Evolutionary conservation across 108 stramenopile species (phyloP), one percentile per base, ranked within the genome.

Genomic region (Skeletonema tropicum): DNA sequence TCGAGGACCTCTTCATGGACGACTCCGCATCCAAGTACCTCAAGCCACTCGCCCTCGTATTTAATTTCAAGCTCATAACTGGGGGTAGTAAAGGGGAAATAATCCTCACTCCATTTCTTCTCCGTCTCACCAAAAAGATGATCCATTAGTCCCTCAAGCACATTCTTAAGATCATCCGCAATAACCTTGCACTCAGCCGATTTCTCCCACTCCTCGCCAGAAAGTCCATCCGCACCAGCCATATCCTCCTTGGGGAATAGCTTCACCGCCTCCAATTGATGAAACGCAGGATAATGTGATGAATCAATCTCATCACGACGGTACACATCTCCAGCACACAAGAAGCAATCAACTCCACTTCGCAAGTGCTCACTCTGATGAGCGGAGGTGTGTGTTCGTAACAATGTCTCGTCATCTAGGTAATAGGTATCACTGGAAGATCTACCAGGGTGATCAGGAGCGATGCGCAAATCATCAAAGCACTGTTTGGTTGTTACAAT

Each of bases 11-110:
- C 84, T 19, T 89, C 81, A 61, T 98, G 92, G 8, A 98, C 84
- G 71, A 98, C 94, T 8, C 98, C 98, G 57, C 97, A 97, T 32
- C 98, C 98, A 57, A 98, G 83, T 2, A 98, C 97, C 81, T 98
- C 98, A 57, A 98, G 69, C 98, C 98, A 98, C 69, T 95, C 86
- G 2, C 92, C 98, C 26, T 96, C 75, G 80, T 90, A 97, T 52
- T 85, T 86, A 14, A 98, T 91, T 65, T 98, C 98, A 38, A 98
- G 87, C 85, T 98, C 98, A 65, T 90, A 88, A 60, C 93, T 94
- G 9, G 97, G 97, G 31, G 95, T 86, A 1, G 98, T 98, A 74
- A 98, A 98, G 11, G 98, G 98, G 68, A 98, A 98, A 87, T 96
- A 98, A 77, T 76, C 94, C 80, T 76, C 94, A 26, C 62, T 74